These are phyloP conservation scores for Xenoacremonium recifei DNA, from an alignment of 2,329 filamentous ascomycete genomes.

Conservation along the genomic window DNA sequence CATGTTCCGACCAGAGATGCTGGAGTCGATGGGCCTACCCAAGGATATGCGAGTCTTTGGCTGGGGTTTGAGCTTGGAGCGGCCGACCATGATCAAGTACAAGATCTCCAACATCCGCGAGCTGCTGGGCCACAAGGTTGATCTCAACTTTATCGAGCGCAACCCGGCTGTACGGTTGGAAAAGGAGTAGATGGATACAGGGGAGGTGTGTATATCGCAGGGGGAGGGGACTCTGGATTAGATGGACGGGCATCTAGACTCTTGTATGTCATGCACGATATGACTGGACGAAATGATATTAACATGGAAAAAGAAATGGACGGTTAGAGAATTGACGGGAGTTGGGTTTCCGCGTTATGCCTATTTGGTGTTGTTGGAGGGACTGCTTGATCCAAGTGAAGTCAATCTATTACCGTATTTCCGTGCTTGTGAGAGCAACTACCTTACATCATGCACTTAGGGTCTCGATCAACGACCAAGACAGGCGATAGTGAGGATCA, in stretches of 20 bases:
- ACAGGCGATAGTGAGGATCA: too few species aligned
- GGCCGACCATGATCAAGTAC: conserved; percentile 98
- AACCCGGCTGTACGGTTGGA: conserved; percentile 90
- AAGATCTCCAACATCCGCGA: conserved; percentile 88
- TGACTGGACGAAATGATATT: neutral
- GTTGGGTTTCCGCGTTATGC: too few species aligned
- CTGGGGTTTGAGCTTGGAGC: conserved; percentile 86
- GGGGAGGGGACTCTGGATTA: neutral
- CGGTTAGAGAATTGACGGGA: neutral
- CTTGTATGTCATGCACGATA: neutral
- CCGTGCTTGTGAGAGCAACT: too few species aligned
- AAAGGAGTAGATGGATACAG: conserved; percentile 58
- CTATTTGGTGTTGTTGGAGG: too few species aligned
- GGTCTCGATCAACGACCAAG: too few species aligned
- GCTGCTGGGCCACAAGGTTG: conserved; percentile 91
- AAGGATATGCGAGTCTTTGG: conserved; percentile 92
- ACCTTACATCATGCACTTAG: too few species aligned
- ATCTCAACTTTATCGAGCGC: conserved; percentile 86
- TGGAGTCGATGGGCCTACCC: conserved; percentile 90
- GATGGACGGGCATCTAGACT: conserved; percentile 13
- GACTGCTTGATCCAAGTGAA: too few species aligned
- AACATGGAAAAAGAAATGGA: neutral
- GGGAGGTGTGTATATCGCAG: neutral
- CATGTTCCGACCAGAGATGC: conserved; percentile 98
- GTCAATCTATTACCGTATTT: too few species aligned